Conservation (phyloP, 495 filamentous ascomycete genomes). For the Friedmanniomyces simplex region DNA sequence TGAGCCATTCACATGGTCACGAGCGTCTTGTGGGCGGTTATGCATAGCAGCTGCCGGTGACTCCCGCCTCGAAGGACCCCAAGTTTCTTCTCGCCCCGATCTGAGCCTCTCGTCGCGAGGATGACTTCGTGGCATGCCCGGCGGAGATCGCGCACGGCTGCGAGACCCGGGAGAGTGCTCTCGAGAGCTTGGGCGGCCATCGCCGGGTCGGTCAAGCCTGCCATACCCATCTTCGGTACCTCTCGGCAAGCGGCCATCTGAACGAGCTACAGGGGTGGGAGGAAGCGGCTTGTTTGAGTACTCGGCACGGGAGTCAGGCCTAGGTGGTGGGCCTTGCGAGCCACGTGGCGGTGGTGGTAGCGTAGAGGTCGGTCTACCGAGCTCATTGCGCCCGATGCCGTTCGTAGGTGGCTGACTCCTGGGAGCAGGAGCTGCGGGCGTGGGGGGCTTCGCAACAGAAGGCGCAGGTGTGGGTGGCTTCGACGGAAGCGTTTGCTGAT, state of each 20-base stretch:
- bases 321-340: conserved; percentile 8
- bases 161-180: conserved; percentile 24
- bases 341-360: conserved; percentile 2
- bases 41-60: background rate
- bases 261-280: conserved; percentile 10
- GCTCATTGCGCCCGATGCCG: background rate
- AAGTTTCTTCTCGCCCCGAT: background rate
- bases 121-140: conserved; percentile 13
- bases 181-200: conserved; percentile 21
- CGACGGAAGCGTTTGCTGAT: background rate
- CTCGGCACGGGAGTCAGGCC: conserved; percentile 17
- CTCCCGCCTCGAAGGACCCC: background rate
- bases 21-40: background rate
- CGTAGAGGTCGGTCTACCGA: background rate
- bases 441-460: conserved; percentile 8
- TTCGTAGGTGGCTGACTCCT: conserved; percentile 9
- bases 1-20: conserved; percentile 6
- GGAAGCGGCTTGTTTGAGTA: conserved; percentile 14
- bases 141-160: conserved; percentile 22
- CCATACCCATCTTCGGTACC: conserved; percentile 21
- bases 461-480: conserved; percentile 1
- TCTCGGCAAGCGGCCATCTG: background rate
- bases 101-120: conserved; percentile 20
- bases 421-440: conserved; percentile 3
- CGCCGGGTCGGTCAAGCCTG: conserved; percentile 26